A percentile compares a stretch with the other conserved stretches of the same genome.
phyloP scores from a whole-genome alignment of 257 asterid species.

The Solanum arcanum region DNA sequence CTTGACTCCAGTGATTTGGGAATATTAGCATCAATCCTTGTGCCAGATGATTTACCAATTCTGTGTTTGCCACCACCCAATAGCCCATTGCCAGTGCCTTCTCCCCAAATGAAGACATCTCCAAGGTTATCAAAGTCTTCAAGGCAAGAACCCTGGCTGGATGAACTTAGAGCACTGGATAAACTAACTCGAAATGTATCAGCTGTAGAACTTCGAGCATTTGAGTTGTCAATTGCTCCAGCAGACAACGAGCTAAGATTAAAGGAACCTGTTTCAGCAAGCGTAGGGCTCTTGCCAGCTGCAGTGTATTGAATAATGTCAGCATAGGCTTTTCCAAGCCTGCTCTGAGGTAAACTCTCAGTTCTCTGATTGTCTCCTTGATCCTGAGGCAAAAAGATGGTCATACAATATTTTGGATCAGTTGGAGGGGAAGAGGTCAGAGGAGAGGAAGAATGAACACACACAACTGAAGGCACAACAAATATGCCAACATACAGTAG shows the following conservation, averaged over 20 bases:
- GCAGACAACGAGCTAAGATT: conserved; percentile 15
- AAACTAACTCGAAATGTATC: conserved; percentile 67
- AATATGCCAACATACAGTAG: conserved; percentile 27
- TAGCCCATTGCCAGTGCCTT: conserved; percentile 54
- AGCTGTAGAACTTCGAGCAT: conserved; percentile 39
- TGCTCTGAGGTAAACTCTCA: conserved; percentile 41
- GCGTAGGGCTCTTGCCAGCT: conserved; percentile 33
- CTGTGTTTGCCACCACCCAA: conserved; percentile 49
- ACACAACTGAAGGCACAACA: background rate
- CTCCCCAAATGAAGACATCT: conserved; percentile 90
- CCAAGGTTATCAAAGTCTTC: conserved; percentile 76
- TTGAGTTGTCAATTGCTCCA: conserved; percentile 32
- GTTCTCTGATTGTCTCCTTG: conserved; percentile 31
- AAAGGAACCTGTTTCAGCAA: conserved; percentile 17
- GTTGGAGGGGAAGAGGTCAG: background rate
- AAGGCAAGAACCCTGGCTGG: conserved; percentile 76
- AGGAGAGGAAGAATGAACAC: background rate
- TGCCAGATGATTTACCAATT: conserved; percentile 9
- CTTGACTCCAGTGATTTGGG: conserved; percentile 73
- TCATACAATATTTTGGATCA: background rate
- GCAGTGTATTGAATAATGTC: conserved; percentile 62
- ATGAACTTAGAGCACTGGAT: conserved; percentile 82
- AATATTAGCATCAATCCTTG: conserved; percentile 30
- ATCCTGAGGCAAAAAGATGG: conserved; percentile 31
- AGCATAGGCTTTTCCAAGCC: conserved; percentile 67